Evolutionary conservation across 225 moss, liverwort and hornwort genomes (phyloP).

Genomic region (Sphagnum contortum): DNA sequence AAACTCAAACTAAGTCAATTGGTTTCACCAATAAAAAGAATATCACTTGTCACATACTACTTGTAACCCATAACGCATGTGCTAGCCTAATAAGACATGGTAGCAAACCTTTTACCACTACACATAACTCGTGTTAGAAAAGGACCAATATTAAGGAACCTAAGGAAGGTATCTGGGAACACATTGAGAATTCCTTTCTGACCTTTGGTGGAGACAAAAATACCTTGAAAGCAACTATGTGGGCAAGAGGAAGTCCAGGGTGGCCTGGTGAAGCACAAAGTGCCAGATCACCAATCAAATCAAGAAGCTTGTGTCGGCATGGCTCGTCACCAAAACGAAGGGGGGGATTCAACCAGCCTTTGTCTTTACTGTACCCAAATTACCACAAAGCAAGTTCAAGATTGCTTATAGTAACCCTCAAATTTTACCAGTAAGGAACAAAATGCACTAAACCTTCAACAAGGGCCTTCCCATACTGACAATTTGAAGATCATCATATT

Average conservation of each 20-base stretch:
- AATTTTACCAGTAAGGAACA: too few relatives aligned
- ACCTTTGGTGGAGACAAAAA: too few relatives aligned
- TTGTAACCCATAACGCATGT: not conserved
- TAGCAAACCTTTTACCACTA: not conserved
- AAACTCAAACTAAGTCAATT: not conserved
- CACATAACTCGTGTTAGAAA: not conserved
- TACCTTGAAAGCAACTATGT: constrained; percentile 88
- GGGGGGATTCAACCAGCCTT: constrained; percentile 93
- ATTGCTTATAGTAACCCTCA: too few relatives aligned
- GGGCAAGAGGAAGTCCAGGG: constrained; percentile 78
- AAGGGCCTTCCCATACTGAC: too few relatives aligned
- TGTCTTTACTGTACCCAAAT: constrained; percentile 41
- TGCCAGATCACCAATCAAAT: constrained; percentile 86
- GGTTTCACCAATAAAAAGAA: not conserved
- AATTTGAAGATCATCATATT: too few relatives aligned
- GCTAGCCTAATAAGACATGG: not conserved
- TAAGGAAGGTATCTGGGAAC: too few relatives aligned
- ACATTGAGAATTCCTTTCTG: too few relatives aligned
- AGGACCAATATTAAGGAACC: not conserved
- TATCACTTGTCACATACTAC: not conserved
- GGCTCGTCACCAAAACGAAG: constrained; percentile 84
- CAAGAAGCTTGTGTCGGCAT: constrained; percentile 89
- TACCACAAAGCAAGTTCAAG: too few relatives aligned
- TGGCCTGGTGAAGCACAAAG: constrained; percentile 72
- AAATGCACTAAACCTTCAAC: too few relatives aligned